These are phyloP conservation scores for Claviceps paspali DNA, from an alignment of 2,329 filamentous ascomycete genomes.

Conservation along the genomic window DNA sequence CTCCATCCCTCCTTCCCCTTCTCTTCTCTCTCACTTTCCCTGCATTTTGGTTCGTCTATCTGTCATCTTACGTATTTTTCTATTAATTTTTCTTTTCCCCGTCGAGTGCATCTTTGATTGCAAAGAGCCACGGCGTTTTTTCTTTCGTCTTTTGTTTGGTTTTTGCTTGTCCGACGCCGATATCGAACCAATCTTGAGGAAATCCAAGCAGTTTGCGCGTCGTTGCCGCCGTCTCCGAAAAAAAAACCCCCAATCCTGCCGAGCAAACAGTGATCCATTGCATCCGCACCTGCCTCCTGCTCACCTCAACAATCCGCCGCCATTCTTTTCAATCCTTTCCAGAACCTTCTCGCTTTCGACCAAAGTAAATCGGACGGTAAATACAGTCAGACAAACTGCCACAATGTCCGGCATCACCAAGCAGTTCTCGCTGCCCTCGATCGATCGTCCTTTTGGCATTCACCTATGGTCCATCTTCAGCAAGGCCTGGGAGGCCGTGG, in stretches of 20 bases:
- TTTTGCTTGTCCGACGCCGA: constrained; percentile 13
- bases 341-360: too few relatives aligned
- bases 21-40: constrained; percentile 9
- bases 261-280: background rate
- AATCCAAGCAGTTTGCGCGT: background rate
- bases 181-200: constrained; percentile 1
- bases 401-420: constrained; percentile 33
- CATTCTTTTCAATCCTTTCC: background rate
- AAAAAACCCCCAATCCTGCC: constrained; percentile 4
- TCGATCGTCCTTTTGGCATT: constrained; percentile 86
- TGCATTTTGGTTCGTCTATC: constrained; percentile 10
- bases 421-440: constrained; percentile 54
- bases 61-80: constrained; percentile 7
- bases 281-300: background rate
- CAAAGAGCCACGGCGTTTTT: constrained; percentile 7
- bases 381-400: constrained; percentile 9
- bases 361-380: too few relatives aligned
- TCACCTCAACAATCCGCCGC: background rate
- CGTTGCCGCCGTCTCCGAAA: background rate
- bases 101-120: constrained; percentile 1
- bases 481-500: constrained; percentile 61
- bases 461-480: constrained; percentile 90
- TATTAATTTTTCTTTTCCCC: too few relatives aligned
- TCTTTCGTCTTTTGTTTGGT: constrained; percentile 21
- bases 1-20: constrained; percentile 7